These are phyloP conservation scores for Verbascum thapsus DNA, from an alignment of 257 asterid genomes.

Conservation along the genomic window DNA sequence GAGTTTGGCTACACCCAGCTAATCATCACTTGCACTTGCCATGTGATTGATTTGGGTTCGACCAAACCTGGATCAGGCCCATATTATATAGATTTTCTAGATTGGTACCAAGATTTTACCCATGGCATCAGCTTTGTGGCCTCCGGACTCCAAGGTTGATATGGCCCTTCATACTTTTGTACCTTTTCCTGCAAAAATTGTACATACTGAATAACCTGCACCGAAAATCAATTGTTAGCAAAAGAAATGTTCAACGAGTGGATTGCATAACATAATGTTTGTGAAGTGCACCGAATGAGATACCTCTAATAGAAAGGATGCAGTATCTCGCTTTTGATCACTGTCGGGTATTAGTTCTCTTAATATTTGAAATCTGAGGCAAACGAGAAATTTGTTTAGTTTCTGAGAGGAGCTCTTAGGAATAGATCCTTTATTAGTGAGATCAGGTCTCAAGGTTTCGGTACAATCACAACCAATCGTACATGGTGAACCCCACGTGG, in stretches of 20 bases:
- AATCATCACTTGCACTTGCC: no score
- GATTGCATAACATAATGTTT: no score
- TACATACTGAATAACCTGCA: conserved; percentile 88
- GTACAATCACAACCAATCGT: no score
- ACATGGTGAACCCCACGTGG: no score
- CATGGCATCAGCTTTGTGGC: conserved; percentile 95
- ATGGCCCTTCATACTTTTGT: conserved; percentile 76
- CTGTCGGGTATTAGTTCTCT: conserved; percentile 85
- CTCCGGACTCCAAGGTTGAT: conserved; percentile 84
- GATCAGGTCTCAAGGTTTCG: no score
- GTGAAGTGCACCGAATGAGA: no score
- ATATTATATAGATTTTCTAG: no score
- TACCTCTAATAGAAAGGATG: conserved; percentile 88
- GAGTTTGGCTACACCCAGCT: no score
- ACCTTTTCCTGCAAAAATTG: conserved; percentile 81
- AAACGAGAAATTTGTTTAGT: conserved; percentile 25
- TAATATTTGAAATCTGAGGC: conserved; percentile 74
- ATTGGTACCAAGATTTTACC: conserved; percentile 50
- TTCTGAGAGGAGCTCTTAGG: no score
- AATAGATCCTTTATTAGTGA: no score
- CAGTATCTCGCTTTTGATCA: conserved; percentile 92
- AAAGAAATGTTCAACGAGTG: conserved; percentile 17
- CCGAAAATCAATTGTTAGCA: conserved; percentile 30
- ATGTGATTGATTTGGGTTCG: no score
- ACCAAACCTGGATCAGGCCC: no score